Evolutionary conservation across 805 yeast genomes (phyloP), one percentile per base, ranked within the genome.

Genomic region (Yamadazyma sp.): DNA sequence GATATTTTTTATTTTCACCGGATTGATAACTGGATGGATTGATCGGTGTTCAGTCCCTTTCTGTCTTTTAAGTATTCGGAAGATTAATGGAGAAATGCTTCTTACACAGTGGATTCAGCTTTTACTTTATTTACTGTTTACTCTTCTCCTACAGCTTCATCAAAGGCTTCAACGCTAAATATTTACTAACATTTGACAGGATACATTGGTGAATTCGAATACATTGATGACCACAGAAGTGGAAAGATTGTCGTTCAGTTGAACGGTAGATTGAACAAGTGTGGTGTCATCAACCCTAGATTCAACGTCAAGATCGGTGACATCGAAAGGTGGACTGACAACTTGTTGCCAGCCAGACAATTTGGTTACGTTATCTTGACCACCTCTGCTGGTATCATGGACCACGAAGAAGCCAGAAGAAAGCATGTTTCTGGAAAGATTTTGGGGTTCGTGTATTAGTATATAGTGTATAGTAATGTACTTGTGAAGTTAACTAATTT

Each of bases 381-480:
- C 75, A 90, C 98, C 60, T 91, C 98, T 62, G 96, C 97, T 60
- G 98, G 98, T 77, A 90, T 90, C 62, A 88, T 90, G 95, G 97
- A 91, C 80, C 98, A 90, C 78, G 97, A 91, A 81, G 97, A 91
- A 80, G 98, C 98, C 64, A 87, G 95, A 83, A 85, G 97, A 83
- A 91, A 91, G 85, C 97, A 90, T 78, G 97, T 90, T 59, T 88
- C 97, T 59, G 98, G 98, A 73, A 90, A 90, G 82, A 86, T 90
- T 74, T 84, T 90, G 67, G 98, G 98, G 67, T 90, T 88, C 78
- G 96, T 90, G 53, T 90, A 90, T 84, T 90, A 86, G 46, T 25
- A 22, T 8, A 28, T 9, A 4, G 17, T 4, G 14, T n/a, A n/a
- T 25, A 10, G 28, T 25, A 8, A 25, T 21, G 24, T 21, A 21